Percentiles rank a stretch among this genome's conserved stretches.
phyloP scores from a whole-genome alignment of 805 yeast genomes.

The Candida arabinofermentans region DNA sequence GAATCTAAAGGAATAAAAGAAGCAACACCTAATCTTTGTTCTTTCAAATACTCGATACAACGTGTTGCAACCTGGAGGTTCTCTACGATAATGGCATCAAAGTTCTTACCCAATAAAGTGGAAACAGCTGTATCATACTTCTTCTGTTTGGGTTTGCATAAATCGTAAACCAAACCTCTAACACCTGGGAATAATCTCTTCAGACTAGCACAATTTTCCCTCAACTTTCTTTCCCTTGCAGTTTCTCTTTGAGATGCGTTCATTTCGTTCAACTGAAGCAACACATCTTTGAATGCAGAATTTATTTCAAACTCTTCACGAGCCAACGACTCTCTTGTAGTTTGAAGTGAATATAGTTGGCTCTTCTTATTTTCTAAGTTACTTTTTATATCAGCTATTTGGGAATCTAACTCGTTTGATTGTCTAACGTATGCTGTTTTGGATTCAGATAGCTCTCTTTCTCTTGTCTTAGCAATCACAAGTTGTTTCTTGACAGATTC shows the following conservation, averaged over 20 bases:
- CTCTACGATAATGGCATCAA: constrained; percentile 84
- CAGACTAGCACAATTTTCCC: constrained; percentile 69
- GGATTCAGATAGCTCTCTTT: constrained; percentile 32
- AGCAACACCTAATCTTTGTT: constrained; percentile 79
- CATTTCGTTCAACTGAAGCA: constrained; percentile 62
- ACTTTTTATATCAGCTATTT: constrained; percentile 29
- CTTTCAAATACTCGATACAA: constrained; percentile 75
- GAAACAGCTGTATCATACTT: constrained; percentile 72
- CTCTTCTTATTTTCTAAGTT: constrained; percentile 27
- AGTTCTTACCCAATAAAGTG: constrained; percentile 71
- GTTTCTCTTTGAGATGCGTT: constrained; percentile 76
- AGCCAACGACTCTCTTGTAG: constrained; percentile 34
- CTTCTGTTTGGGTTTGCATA: constrained; percentile 71
- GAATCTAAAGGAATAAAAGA: constrained; percentile 87
- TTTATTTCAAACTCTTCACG: constrained; percentile 59
- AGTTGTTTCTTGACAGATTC: constrained; percentile 34
- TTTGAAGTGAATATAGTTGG: constrained; percentile 27
- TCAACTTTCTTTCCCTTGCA: constrained; percentile 58
- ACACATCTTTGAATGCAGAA: constrained; percentile 54
- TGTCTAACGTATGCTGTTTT: constrained; percentile 28
- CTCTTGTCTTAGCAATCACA: constrained; percentile 32
- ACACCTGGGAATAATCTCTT: constrained; percentile 82
- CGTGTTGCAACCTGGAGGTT: constrained; percentile 65
- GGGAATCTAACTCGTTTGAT: constrained; percentile 25
- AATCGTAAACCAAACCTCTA: constrained; percentile 72